Base-by-base conservation (phyloP, 2,329 filamentous ascomycete genomes). In the Fusarium dlaminii region DNA sequence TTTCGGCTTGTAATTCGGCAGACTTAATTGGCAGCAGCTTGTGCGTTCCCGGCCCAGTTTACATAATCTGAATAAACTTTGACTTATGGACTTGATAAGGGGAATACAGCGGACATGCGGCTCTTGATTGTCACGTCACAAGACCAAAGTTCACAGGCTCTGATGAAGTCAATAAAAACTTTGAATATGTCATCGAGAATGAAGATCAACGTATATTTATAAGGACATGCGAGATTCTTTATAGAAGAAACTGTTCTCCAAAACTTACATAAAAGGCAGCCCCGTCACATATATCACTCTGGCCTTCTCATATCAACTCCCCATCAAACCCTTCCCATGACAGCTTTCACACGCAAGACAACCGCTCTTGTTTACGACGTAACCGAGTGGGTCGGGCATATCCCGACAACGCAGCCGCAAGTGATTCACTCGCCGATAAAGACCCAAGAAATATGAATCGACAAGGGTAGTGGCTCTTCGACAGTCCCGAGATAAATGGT, bases 1-100 rank as follows among this genome's bases (percentile, higher is more conserved):
- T 68, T 76, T 78, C 76, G 76, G 76, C 75, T 75, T 48, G 52
- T 70, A 77, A 76, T 75, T 75, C 69, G 39, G 59, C 66, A 58
- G 58, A 52, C 58, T 70, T 66, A 49, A 78, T 78, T 78, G 76
- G 76, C 52, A 46, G 73, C 63, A 52, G 51, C 45, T 56, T 61
- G n/a, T 40, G 64, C 40, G 59, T 61, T 54, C 39, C 65, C 62
- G 45, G 66, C 36, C 52, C 52, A 60, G 76, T 76, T 76, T 71
- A 68, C 69, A 72, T 75, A 64, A 68, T 70, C 65, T 54, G 54
- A 66, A 66, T 71, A 74, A 66, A 65, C 63, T 61, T 70, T 34
- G 22, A 24, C 37, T 29, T 62, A 57, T 36, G 36, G 45, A 52
- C 55, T 43, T 55, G 75, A 78, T 77, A 77, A 78, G 70, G 72